Evolutionary conservation across 805 yeast species (phyloP).

Genomic region (Yamadazyma phyllophila): DNA sequence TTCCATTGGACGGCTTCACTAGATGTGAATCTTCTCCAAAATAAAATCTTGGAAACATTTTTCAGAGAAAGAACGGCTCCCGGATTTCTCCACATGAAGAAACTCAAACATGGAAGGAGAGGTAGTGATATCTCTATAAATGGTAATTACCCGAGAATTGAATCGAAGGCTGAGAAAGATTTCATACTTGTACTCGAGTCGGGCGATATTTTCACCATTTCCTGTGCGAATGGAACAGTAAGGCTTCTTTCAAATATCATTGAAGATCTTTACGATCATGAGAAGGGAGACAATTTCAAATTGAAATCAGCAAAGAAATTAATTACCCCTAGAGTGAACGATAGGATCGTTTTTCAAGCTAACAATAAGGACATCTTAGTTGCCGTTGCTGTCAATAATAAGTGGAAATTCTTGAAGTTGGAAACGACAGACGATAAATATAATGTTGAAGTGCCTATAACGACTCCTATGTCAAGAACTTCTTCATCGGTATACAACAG

Average conservation of each 20-base stretch:
- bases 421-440: conserved; percentile 46
- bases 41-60: conserved; percentile 53
- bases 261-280: conserved; percentile 14
- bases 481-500: conserved; percentile 6
- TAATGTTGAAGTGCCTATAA: conserved; percentile 25
- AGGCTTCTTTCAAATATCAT: conserved; percentile 28
- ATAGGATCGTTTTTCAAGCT: conserved; percentile 59
- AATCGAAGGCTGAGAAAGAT: conserved; percentile 31
- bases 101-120: conserved; percentile 25
- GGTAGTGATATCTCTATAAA: conserved; percentile 32
- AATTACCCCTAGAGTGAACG: conserved; percentile 71
- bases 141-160: conserved; percentile 31
- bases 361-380: conserved; percentile 53
- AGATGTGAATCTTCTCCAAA: conserved; percentile 18
- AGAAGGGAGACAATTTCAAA: conserved; percentile 2
- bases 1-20: conserved; percentile 56
- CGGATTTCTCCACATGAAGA: conserved; percentile 35
- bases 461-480: conserved; percentile 11
- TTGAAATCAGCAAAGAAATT: conserved; percentile 56
- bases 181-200: conserved; percentile 51
- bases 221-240: conserved; percentile 47
- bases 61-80: conserved; percentile 57
- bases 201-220: conserved; percentile 49
- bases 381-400: conserved; percentile 62
- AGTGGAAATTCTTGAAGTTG: conserved; percentile 60